These are phyloP conservation scores for Phytophthora pseudosyringae DNA, from an alignment of 352 stramenopile genomes.

Conservation along the genomic window DNA sequence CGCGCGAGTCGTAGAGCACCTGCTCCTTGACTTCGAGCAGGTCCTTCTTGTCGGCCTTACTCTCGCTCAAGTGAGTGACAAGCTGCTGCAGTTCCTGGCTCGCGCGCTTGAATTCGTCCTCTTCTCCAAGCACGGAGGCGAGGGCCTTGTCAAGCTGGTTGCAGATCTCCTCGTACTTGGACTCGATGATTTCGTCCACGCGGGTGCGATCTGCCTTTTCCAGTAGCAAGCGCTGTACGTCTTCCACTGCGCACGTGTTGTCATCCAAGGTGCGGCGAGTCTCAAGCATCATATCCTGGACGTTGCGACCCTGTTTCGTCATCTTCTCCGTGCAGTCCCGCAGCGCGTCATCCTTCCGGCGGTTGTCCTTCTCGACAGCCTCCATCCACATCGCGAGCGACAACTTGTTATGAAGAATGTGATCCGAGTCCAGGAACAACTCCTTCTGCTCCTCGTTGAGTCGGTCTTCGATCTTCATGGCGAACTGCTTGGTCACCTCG, in stretches of 20 bases:
- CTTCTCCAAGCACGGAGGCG: conserved; percentile 83
- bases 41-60: conserved; percentile 87
- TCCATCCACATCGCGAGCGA: conserved; percentile 87
- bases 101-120: conserved; percentile 89
- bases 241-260: conserved; percentile 85
- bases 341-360: conserved; percentile 76
- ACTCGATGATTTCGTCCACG: conserved; percentile 90
- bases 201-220: conserved; percentile 84
- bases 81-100: conserved; percentile 86
- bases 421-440: conserved; percentile 79
- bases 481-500: conserved; percentile 81
- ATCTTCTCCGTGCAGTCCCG: conserved; percentile 85
- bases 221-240: conserved; percentile 79
- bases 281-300: conserved; percentile 89
- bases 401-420: conserved; percentile 81
- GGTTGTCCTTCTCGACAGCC: conserved; percentile 69
- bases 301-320: conserved; percentile 79
- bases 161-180: conserved; percentile 93
- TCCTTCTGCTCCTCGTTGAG: conserved; percentile 87
- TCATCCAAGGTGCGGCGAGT: conserved; percentile 81
- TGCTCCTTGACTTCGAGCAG: conserved; percentile 88
- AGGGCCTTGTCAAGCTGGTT: conserved; percentile 92
- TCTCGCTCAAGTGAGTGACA: conserved; percentile 80
- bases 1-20: conserved; percentile 86
- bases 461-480: conserved; percentile 85